Conservation (phyloP, 768 basidiomycete species). For the Albatrellus ellisii region DNA sequence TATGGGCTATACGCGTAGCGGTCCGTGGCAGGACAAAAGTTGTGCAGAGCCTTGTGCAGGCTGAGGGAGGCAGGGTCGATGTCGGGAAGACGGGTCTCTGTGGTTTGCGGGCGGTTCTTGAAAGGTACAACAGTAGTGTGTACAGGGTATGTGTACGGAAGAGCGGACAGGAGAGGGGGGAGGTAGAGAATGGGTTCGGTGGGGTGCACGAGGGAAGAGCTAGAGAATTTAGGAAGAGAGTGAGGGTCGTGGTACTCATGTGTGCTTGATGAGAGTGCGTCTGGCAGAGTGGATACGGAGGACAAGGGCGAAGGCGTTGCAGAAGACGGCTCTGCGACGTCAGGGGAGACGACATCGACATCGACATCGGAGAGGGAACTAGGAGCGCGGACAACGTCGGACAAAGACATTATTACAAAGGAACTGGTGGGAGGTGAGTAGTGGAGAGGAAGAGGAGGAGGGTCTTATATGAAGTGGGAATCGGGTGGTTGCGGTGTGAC, state of each 20-base stretch:
- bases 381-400: background rate
- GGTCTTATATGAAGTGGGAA: too few species aligned
- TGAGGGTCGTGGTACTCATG: conserved; percentile 36
- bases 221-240: conserved; percentile 36
- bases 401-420: too few species aligned
- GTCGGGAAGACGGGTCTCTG: conserved; percentile 66
- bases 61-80: conserved; percentile 80
- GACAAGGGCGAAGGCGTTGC: conserved; percentile 2
- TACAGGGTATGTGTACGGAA: conserved; percentile 31
- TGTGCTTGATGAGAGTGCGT: background rate
- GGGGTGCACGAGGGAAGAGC: conserved; percentile 22
- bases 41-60: conserved; percentile 75
- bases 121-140: conserved; percentile 16
- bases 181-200: conserved; percentile 56
- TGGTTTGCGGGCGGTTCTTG: conserved; percentile 28
- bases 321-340: background rate
- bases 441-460: too few species aligned
- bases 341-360: background rate
- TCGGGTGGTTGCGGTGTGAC: too few species aligned
- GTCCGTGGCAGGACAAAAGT: conserved; percentile 45
- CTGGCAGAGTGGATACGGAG: conserved; percentile 4
- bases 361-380: background rate
- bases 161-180: conserved; percentile 72
- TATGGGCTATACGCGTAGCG: conserved; percentile 59
- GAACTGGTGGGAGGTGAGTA: too few species aligned